These are phyloP conservation scores for Petasospora rhodanensis DNA, from an alignment of 1,139 yeast species.

Conservation along the genomic window DNA sequence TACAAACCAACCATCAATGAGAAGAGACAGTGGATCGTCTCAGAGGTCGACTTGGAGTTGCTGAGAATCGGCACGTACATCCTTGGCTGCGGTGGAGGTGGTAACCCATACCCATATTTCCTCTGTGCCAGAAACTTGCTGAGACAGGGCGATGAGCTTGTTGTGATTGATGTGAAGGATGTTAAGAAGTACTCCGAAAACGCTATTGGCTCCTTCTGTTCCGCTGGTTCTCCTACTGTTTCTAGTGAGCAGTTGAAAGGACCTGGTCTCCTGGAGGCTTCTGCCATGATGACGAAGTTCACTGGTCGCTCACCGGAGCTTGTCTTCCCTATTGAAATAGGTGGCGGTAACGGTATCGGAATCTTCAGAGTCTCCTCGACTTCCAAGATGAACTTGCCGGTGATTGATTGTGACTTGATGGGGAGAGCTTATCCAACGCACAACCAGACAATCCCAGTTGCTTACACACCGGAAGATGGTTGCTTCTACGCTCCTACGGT, in stretches of 20 bases:
- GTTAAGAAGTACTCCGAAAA: constrained; percentile 23
- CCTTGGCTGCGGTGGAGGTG: constrained; percentile 50
- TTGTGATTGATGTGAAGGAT: constrained; percentile 35
- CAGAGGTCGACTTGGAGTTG: constrained; percentile 38
- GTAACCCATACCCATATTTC: constrained; percentile 37
- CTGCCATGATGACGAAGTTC: constrained; percentile 29
- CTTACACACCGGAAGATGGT: constrained; percentile 19
- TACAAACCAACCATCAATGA: constrained; percentile 34
- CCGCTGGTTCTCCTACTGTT: constrained; percentile 45
- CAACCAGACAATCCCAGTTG: constrained; percentile 35
- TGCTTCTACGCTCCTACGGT: constrained; percentile 33
- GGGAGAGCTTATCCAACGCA: constrained; percentile 43
- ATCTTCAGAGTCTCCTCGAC: constrained; percentile 31
- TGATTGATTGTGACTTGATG: constrained; percentile 40
- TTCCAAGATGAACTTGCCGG: constrained; percentile 31
- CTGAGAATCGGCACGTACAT: constrained; percentile 40
- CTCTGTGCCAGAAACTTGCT: constrained; percentile 33
- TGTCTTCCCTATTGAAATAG: constrained; percentile 37
- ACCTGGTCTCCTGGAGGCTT: constrained; percentile 32
- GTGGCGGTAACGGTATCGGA: constrained; percentile 40
- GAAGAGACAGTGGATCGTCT: constrained; percentile 37
- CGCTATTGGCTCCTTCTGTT: constrained; percentile 29
- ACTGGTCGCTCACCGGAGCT: constrained; percentile 28
- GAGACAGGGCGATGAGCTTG: constrained; percentile 32
- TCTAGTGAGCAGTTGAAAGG: constrained; percentile 37